Evolutionary conservation across 2,329 filamentous ascomycete species (phyloP).

Genomic region (Fusarium foetens): DNA sequence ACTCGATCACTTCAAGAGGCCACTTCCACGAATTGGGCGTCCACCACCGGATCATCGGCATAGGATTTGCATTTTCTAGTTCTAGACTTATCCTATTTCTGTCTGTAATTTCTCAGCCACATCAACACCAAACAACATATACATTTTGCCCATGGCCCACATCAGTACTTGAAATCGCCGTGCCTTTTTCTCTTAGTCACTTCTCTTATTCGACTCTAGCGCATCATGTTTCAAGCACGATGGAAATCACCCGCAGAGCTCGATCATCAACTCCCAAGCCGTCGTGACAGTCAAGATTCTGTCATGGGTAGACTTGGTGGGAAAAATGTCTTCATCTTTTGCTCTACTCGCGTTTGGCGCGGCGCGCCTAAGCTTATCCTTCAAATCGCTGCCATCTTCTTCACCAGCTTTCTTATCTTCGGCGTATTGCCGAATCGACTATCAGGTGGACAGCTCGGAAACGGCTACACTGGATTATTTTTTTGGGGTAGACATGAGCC

Average conservation of each 20-base stretch:
- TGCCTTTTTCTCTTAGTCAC: background rate
- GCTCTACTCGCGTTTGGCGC: slow-evolving; percentile 56
- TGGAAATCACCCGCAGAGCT: slow-evolving; percentile 40
- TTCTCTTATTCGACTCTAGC: background rate
- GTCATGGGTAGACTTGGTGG: slow-evolving; percentile 34
- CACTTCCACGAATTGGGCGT: background rate
- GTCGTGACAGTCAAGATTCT: slow-evolving; percentile 34
- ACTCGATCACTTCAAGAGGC: slow-evolving; percentile 1
- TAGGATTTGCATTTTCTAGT: background rate
- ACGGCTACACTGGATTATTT: slow-evolving; percentile 40
- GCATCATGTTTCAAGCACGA: slow-evolving; percentile 39
- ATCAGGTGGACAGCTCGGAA: slow-evolving; percentile 31
- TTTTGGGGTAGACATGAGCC: slow-evolving; percentile 34
- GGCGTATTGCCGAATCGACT: slow-evolving; percentile 39
- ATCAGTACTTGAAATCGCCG: background rate
- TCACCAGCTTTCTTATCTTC: slow-evolving; percentile 46
- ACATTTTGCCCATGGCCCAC: slow-evolving; percentile 1
- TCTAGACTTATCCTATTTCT: background rate
- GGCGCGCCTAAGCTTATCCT: slow-evolving; percentile 48
- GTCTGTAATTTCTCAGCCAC: background rate
- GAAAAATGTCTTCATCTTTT: slow-evolving; percentile 51
- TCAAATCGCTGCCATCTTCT: slow-evolving; percentile 40
- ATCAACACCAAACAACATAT: slow-evolving; percentile 6
- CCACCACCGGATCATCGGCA: slow-evolving; percentile 15
- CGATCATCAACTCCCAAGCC: slow-evolving; percentile 33